Evolutionary conservation across 352 stramenopile genomes (phyloP), one percentile per base, ranked within the genome.

Genomic region (Globisporangium spiculum): DNA sequence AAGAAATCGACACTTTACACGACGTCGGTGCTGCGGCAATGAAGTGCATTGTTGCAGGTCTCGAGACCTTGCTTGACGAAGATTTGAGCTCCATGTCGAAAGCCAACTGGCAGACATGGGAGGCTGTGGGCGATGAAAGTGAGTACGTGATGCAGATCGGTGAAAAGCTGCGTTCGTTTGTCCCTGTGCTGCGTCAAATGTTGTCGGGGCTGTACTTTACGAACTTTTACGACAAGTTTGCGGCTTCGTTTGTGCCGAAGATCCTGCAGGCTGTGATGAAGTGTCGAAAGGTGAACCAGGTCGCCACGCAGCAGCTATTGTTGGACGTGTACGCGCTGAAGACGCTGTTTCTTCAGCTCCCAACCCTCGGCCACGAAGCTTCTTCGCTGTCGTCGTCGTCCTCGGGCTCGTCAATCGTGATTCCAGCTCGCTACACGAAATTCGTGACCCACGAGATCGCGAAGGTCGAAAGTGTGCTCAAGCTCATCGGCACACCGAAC

Each of bases 171-270:
- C 82, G 93, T 41, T 76, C 81, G 14, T 98, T 98, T 68, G 88
- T 99, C n/a, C 91, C 93, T 0, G 83, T 90, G 50, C 75, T 98
- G 24, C 87, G 93, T 30, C 84, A 92, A 65, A 89, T 98, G 75
- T 86, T 99, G 27, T 93, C 84, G 12, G 75, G 75, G 3, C 77
- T 97, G 16, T 99, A 99, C 77, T 99, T 98, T 76, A 95, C 95
- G 50, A 99, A 96, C 73, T 99, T 99, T 78, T 99, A 97, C 77
- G 97, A 99, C 82, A 99, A 99, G 69, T 99, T 99, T 70, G 95
- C 94, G 0, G 83, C 90, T 18, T 75, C 84, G 4, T 99, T 99
- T 75, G 86, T 98, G 44, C 87, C 87, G 16, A 91, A 91, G 62
- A 97, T 97, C 68, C 83, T 98, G 63, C 78, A 96, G 55, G 78